Base-by-base conservation (phyloP, 2,329 filamentous ascomycete species). In the Tympanopsis confertula region DNA sequence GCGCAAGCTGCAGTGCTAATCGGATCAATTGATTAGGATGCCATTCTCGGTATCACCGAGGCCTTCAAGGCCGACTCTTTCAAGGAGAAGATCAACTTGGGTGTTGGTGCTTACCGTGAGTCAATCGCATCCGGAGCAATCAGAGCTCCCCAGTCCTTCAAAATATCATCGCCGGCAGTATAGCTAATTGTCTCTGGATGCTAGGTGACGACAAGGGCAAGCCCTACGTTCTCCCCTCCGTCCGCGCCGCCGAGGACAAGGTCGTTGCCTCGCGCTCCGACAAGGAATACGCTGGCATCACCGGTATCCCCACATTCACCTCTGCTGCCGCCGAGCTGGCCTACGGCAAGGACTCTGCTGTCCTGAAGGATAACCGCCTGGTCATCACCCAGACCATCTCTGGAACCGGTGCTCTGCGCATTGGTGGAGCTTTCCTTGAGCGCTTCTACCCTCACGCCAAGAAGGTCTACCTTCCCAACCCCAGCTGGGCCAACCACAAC, bases 211-310 rank as follows among this genome's bases (percentile, higher is more conserved):
- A 96, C 73, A 73, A 86, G 66, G 91, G 91, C 65, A 95, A 96
- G 75, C 91, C 91, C 44, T 96, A 89, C 63, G 89, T 98, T 45
- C 83, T 98, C 44, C 89, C 89, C 42, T 95, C 89, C 36, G 91
- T 98, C 43, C 80, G 79, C 58, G 66, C 82, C 53, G 91, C 89
- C 43, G 91, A 96, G 74, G 71, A 86, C 62, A 86, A 86, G 69
- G 75, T 94, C 45, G 71, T 95, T 44, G 67, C 80, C 38, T 69
- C 76, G 47, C 74, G 77, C 52, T 61, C 91, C 54, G 91, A 96
- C 76, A 94, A 96, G 74, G 91, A 96, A 66, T 96, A 96, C 62
- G 86, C 89, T 47, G 87, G 86, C 61, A 98, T 98, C 66, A 96
- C 91, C 35, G 91, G 91, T 70, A 76, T 96, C 35, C 86, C 88